Percentiles rank a stretch among this genome's conserved stretches.
These are phyloP conservation scores for Aspergillus persii DNA, from an alignment of 2,329 filamentous ascomycete species.

Conservation along the genomic window DNA sequence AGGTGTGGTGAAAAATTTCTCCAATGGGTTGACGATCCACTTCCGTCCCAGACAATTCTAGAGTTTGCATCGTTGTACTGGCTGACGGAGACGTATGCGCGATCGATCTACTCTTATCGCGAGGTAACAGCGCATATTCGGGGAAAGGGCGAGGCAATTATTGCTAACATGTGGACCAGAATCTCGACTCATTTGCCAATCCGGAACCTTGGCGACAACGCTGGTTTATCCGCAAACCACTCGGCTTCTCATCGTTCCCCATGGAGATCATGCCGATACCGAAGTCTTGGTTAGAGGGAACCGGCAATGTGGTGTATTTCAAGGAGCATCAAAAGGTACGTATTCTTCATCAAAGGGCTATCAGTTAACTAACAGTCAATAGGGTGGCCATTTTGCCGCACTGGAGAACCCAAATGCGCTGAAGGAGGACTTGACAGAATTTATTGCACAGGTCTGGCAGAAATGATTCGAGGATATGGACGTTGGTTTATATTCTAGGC, in stretches of 20 bases:
- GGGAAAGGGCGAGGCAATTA: too few species aligned
- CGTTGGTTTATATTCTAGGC: not conserved
- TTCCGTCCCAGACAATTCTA: slow-evolving; percentile 32
- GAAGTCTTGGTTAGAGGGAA: slow-evolving; percentile 34
- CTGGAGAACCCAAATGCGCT: slow-evolving; percentile 44
- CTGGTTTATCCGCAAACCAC: slow-evolving; percentile 41
- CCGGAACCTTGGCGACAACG: not conserved
- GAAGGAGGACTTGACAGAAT: slow-evolving; percentile 43
- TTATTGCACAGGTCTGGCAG: slow-evolving; percentile 31
- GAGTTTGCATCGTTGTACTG: slow-evolving; percentile 37
- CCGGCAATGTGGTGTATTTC: slow-evolving; percentile 39
- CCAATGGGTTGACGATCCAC: slow-evolving; percentile 36
- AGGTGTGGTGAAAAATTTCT: slow-evolving; percentile 43
- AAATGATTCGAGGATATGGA: not conserved
- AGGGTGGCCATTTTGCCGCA: slow-evolving; percentile 56
- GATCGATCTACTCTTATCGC: slow-evolving; percentile 33
- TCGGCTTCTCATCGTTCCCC: slow-evolving; percentile 49
- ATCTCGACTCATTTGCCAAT: not conserved
- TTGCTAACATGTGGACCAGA: not conserved
- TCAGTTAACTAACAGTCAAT: not conserved
- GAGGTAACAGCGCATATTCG: slow-evolving; percentile 16
- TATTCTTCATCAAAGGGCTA: not conserved
- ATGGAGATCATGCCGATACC: slow-evolving; percentile 44
- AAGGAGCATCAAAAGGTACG: slow-evolving; percentile 33
- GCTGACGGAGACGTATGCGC: slow-evolving; percentile 38